These are phyloP conservation scores for Monilinia polystroma DNA, from an alignment of 2,329 filamentous ascomycete genomes.

Conservation along the genomic window DNA sequence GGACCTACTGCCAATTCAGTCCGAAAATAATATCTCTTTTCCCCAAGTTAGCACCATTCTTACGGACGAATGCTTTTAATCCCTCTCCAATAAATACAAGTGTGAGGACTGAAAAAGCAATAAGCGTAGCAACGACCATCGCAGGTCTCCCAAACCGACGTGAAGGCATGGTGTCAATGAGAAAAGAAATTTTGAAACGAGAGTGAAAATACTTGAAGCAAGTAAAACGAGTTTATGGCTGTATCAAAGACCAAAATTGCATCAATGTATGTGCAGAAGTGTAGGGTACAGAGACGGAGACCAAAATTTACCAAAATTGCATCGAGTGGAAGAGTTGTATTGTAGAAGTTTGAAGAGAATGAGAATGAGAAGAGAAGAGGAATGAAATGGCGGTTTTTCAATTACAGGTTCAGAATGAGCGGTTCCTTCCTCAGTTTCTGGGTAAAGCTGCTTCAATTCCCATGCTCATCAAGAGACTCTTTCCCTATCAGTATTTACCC, in stretches of 20 bases:
- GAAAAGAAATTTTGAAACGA: conserved; percentile 19
- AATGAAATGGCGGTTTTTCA: conserved; percentile 16
- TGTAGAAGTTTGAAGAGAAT: conserved; percentile 17
- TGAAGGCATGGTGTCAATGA: conserved; percentile 30
- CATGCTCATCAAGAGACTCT: neutral
- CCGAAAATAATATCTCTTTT: conserved; percentile 20
- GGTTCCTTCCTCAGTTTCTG: conserved; percentile 21
- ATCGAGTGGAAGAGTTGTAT: conserved; percentile 19
- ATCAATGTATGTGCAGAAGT: conserved; percentile 24
- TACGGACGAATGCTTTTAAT: conserved; percentile 28
- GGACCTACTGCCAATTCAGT: conserved; percentile 16
- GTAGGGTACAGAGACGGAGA: conserved; percentile 21
- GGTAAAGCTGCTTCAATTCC: neutral
- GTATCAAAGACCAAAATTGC: conserved; percentile 25
- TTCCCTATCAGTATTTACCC: neutral
- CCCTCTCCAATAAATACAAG: conserved; percentile 34
- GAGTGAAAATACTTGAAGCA: conserved; percentile 22
- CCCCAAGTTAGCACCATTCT: conserved; percentile 16
- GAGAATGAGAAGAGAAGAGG: conserved; percentile 14
- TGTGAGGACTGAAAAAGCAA: conserved; percentile 31
- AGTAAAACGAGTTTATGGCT: conserved; percentile 21
- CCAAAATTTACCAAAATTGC: conserved; percentile 25
- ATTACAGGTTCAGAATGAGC: neutral
- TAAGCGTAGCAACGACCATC: conserved; percentile 28
- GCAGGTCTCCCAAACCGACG: conserved; percentile 27